A percentile compares a stretch with the other conserved stretches of the same genome.
Evolutionary conservation across 2,329 filamentous ascomycete genomes (phyloP).

Genomic region (Aspergillus aculeatinus): DNA sequence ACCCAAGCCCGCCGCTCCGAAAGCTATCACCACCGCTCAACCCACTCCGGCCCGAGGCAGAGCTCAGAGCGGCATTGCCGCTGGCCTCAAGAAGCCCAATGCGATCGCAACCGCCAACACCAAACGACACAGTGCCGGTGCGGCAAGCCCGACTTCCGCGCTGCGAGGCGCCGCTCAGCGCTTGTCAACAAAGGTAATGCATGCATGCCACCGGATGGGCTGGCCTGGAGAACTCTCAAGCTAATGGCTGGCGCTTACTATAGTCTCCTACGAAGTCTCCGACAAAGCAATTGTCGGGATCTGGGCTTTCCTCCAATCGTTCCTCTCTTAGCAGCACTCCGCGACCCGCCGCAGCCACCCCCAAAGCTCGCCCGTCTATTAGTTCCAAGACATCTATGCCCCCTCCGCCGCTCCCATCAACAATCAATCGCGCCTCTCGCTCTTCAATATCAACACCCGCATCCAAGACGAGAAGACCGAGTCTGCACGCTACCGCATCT

Average conservation of each 20-base stretch:
- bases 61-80: conserved; percentile 40
- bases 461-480: conserved; percentile 35
- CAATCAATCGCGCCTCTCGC: conserved; percentile 38
- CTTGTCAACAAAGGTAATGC: conserved; percentile 37
- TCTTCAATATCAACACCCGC: conserved; percentile 39
- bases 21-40: conserved; percentile 27
- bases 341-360: conserved; percentile 53
- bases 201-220: conserved; percentile 20
- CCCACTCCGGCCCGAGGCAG: conserved; percentile 34
- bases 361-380: conserved; percentile 58
- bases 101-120: conserved; percentile 54
- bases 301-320: conserved; percentile 57
- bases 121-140: conserved; percentile 69
- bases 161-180: conserved; percentile 50
- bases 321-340: conserved; percentile 42
- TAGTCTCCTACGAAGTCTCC: conserved; percentile 78
- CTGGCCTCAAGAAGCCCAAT: conserved; percentile 45
- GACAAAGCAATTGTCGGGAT: conserved; percentile 66
- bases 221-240: not conserved
- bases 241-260: conserved; percentile 4
- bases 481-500: conserved; percentile 26
- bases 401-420: conserved; percentile 51
- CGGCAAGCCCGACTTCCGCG: conserved; percentile 70
- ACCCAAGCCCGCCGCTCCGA: conserved; percentile 37
- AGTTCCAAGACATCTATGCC: conserved; percentile 65